Base-by-base conservation (phyloP, 352 stramenopile genomes). In the Globisporangium emineosum region DNA sequence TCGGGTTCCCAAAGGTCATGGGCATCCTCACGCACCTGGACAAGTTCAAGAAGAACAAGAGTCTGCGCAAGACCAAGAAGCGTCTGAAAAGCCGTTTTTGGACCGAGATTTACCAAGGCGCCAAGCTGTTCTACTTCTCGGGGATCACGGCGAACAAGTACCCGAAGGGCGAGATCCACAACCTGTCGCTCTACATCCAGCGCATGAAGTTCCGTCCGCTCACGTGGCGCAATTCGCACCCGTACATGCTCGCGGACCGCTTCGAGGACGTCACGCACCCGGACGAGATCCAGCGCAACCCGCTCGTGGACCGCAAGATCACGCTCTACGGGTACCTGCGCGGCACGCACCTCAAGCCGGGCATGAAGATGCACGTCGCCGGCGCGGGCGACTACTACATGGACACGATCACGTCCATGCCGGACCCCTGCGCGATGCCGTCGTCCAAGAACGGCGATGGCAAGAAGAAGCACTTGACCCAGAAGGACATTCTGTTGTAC, bases 1-100 rank as follows among this genome's bases (percentile, higher is more conserved):
- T 88, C 0, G 87, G 86, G 0, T 96, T 96, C 65, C 93, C 93
- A 19, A 97, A 97, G 69, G 93, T 98, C 30, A 99, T 99, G 91
- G 98, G 98, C 53, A 97, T 99, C 49, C 90, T 99, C 57, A 99
- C 98, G 23, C 96, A 99, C 75, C 76, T 99, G 51, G 98, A 99
- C 83, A 79, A 77, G 7, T 99, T 99, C 74, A 94, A 97, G 65
- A 98, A 98, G 58, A 97, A 96, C 72, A 99, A 99, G 74, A 97
- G 94, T 62, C 76, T 99, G 58, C 81, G 94, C 21, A 98, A 98
- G 66, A 99, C 96, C 6, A 99, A 99, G 70, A 99, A 99, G 75
- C 71, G 91, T 5, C 75, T 99, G 8, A 99, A 99, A 77, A 90
- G 98, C 58, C 87, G 98, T 21, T 99, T 99, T 78, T 99, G 98